phyloP scores from a whole-genome alignment of 2,329 filamentous ascomycete species.

The Colletotrichum sp. region DNA sequence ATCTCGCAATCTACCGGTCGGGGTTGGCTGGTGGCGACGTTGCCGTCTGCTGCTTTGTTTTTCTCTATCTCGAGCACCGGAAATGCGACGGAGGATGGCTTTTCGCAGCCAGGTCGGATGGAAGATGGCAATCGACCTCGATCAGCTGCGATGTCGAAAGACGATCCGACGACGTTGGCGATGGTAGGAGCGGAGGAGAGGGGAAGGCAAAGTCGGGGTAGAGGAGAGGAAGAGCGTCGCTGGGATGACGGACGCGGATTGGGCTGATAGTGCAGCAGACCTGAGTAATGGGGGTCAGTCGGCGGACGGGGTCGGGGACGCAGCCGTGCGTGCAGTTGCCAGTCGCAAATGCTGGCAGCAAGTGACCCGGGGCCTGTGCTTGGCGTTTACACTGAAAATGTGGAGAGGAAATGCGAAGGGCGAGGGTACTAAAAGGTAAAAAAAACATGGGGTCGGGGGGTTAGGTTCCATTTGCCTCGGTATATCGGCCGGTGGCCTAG shows the following conservation, averaged over 20 bases:
- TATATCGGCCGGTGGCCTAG: neutral
- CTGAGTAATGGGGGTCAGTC: slow-evolving; percentile 4
- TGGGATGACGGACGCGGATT: slow-evolving; percentile 4
- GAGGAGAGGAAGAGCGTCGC: neutral
- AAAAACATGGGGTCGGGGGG: slow-evolving; percentile 4
- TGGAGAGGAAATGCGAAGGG: neutral
- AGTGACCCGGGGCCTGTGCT: slow-evolving; percentile 3
- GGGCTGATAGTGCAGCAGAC: neutral
- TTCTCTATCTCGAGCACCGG: neutral
- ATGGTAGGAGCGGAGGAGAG: neutral
- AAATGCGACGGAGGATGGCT: neutral
- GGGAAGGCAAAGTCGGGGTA: neutral
- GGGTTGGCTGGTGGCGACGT: slow-evolving; percentile 4
- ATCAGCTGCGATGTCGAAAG: neutral
- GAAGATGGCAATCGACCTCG: neutral
- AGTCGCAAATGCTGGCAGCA: neutral
- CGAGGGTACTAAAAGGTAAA: slow-evolving; percentile 2
- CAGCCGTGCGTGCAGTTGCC: neutral
- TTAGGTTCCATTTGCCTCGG: slow-evolving; percentile 2
- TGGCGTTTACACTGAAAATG: neutral
- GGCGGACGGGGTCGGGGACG: neutral
- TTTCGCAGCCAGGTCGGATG: neutral
- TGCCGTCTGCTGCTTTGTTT: neutral
- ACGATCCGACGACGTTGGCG: neutral
- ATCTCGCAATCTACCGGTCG: slow-evolving; percentile 17